Evolutionary conservation across 352 stramenopile genomes (phyloP), one percentile per base, ranked within the genome.

Genomic region (Phytophthora citricola): DNA sequence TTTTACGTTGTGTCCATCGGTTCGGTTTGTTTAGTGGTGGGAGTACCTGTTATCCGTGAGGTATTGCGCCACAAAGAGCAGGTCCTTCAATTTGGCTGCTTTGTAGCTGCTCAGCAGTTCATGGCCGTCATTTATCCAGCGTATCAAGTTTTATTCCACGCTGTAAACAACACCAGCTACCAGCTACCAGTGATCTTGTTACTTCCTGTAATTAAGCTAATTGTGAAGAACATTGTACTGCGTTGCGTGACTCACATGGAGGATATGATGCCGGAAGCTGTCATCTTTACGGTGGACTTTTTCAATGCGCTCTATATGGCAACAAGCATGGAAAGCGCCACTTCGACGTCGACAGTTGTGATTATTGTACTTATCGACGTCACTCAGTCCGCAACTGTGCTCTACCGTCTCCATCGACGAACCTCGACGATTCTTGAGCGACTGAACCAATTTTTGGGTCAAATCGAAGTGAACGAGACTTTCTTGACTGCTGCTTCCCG

Each of bases 241-340:
- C 63, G 47, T 0, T 68, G 55, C 12, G 56, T 63, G 3, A 43
- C 51, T 7, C 63, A 71, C 47, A 44, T 73, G 47, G 69, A 76
- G 17, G 69, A 76, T 17, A 65, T 73, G 41, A 61, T 81, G 31
- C 73, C 73, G 0, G 69, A 70, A 65, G 57, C 84, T 58, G 52
- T 77, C 12, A 73, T 74, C 17, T 58, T 77, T 26, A 65, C 67
- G 0, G 64, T 74, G 5, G 69, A 77, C 31, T 70, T 77, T 10
- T 77, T 74, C 50, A 73, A 74, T 11, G 69, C 58, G 0, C 14
- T 76, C 22, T 73, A 76, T 38, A 56, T 67, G 50, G 26, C 69
- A 4, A 72, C 66, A 12, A 61, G 43, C 26, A 69, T 73, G 63
- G 57, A 76, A 20, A 70, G 47, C 7, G 58, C 69, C 10, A 62